Evolutionary conservation across 345 rosid species (phyloP).

Genomic region (Euphorbia pulcherrima): DNA sequence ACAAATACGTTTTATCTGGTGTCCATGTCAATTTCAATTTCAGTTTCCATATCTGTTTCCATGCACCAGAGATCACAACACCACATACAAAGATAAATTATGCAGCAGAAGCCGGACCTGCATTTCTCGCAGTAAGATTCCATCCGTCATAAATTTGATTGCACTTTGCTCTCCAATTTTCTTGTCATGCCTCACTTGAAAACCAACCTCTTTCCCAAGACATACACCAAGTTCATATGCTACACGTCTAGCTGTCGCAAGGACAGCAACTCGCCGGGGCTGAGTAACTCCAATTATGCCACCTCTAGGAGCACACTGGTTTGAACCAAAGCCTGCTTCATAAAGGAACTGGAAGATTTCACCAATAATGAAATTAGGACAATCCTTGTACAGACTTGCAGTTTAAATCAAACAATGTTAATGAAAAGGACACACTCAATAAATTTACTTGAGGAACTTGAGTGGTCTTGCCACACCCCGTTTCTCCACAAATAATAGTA

Average conservation of each 20-base stretch:
- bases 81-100: background rate
- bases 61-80: slow-evolving; percentile 10
- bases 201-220: slow-evolving; percentile 88
- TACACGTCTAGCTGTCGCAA: slow-evolving; percentile 88
- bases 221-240: slow-evolving; percentile 83
- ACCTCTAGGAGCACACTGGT: slow-evolving; percentile 37
- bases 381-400: background rate
- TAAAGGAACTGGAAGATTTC: slow-evolving; percentile 64
- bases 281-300: slow-evolving; percentile 92
- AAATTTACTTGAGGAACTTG: slow-evolving; percentile 87
- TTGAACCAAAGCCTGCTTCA: slow-evolving; percentile 89
- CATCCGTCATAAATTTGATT: slow-evolving; percentile 97
- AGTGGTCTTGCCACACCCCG: slow-evolving; percentile 96
- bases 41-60: too few species aligned
- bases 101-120: slow-evolving; percentile 45
- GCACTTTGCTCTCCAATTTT: slow-evolving; percentile 62
- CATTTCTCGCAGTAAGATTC: slow-evolving; percentile 86
- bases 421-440: slow-evolving; percentile 10
- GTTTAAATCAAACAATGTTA: slow-evolving; percentile 2
- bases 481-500: slow-evolving; percentile 79
- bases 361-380: slow-evolving; percentile 20
- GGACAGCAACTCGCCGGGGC: slow-evolving; percentile 96
- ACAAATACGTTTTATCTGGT: too few species aligned
- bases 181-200: slow-evolving; percentile 94
- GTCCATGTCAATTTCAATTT: too few species aligned